phyloP scores from a whole-genome alignment of 805 yeast species.

The Candida lessepsii region DNA sequence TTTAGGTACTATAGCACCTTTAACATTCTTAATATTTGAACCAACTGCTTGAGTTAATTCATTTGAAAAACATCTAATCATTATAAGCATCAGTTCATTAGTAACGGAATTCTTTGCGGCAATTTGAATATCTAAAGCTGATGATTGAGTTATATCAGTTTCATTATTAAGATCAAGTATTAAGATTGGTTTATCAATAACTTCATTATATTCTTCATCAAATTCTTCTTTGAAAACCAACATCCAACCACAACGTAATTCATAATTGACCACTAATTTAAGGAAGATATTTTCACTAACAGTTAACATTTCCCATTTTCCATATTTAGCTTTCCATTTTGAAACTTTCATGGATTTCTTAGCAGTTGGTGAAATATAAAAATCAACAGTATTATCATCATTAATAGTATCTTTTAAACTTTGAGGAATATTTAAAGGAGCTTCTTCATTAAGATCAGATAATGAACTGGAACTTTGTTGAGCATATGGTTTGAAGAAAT shows the following conservation, averaged over 20 bases:
- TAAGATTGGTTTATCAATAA: constrained; percentile 36
- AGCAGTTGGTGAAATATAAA: constrained; percentile 32
- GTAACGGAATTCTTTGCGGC: constrained; percentile 32
- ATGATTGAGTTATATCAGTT: constrained; percentile 30
- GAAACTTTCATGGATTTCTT: constrained; percentile 40
- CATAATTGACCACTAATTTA: constrained; percentile 39
- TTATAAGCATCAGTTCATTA: constrained; percentile 24
- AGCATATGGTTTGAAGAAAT: constrained; percentile 35
- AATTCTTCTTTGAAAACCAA: constrained; percentile 40
- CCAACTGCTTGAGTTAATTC: constrained; percentile 24
- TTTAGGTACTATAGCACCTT: constrained; percentile 23
- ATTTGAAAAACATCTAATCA: constrained; percentile 34
- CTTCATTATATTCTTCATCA: constrained; percentile 29
- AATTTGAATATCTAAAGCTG: constrained; percentile 41
- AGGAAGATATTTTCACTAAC: constrained; percentile 34
- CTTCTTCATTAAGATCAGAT: constrained; percentile 9
- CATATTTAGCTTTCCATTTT: constrained; percentile 41
- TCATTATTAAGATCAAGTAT: constrained; percentile 26
- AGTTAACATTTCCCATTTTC: constrained; percentile 47
- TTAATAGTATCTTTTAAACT: constrained; percentile 37
- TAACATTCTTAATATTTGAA: constrained; percentile 26
- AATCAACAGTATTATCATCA: constrained; percentile 36
- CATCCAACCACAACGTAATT: constrained; percentile 35
- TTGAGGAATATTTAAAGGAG: constrained; percentile 31
- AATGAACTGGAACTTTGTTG: constrained; percentile 13